A percentile compares a stretch with the other conserved stretches of the same genome.
Conservation (phyloP, 2,329 filamentous ascomycete species). For the Hymenoscyphus repandus region DNA sequence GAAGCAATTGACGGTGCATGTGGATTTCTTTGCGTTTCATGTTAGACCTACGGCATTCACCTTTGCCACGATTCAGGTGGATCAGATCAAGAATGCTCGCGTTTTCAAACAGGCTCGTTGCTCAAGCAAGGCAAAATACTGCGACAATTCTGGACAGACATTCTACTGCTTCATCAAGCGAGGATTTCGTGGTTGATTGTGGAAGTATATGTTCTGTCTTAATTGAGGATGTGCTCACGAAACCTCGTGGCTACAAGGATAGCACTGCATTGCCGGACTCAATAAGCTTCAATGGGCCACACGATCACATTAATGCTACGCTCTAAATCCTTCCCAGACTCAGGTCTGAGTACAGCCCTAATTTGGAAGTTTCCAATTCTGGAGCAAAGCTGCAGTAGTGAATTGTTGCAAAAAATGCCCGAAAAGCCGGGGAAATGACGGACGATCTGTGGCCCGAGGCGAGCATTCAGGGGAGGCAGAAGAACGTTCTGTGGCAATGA, state of each 20-base stretch:
- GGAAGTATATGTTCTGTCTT: too few species aligned
- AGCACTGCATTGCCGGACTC: neutral
- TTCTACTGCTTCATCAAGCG: too few species aligned
- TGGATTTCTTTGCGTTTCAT: too few species aligned
- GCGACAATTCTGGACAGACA: too few species aligned
- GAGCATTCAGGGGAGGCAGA: neutral
- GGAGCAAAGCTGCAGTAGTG: neutral
- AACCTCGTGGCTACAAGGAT: slow-evolving; percentile 7
- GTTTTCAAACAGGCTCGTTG: too few species aligned
- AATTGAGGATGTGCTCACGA: neutral
- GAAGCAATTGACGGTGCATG: too few species aligned
- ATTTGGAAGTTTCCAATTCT: neutral
- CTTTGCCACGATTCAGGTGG: too few species aligned
- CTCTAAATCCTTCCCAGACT: neutral
- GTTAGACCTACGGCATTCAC: too few species aligned
- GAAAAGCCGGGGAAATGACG: slow-evolving; percentile 2
- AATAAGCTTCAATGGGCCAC: slow-evolving; percentile 2
- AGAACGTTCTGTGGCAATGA: neutral
- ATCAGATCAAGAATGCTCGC: too few species aligned
- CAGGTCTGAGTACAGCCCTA: neutral
- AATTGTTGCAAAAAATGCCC: neutral
- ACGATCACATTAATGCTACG: neutral
- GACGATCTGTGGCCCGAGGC: slow-evolving; percentile 1
- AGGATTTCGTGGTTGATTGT: too few species aligned
- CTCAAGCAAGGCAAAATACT: too few species aligned